These are phyloP conservation scores for Beta macrorhiza DNA, from an alignment of 179 eudicot genomes.

Conservation along the genomic window DNA sequence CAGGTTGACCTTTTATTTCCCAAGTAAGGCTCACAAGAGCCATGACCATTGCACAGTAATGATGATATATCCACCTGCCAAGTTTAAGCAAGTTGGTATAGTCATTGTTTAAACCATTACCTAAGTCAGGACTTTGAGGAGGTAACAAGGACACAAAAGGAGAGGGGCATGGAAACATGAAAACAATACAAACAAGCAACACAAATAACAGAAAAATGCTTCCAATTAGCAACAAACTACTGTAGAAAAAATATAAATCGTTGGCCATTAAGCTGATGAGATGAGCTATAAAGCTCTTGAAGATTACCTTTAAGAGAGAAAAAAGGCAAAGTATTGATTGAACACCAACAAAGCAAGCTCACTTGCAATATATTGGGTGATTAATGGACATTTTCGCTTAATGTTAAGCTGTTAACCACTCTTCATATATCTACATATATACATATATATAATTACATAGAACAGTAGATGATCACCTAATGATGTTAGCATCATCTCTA, in stretches of 20 bases:
- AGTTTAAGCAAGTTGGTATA: not conserved
- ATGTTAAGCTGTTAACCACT: no score
- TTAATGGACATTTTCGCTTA: no score
- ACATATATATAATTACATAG: no score
- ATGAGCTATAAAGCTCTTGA: not conserved
- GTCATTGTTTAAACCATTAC: conserved; percentile 1
- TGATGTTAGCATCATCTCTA: no score
- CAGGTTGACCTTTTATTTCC: conserved; percentile 86
- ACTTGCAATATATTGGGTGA: no score
- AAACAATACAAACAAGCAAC: not conserved
- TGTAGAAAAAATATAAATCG: not conserved
- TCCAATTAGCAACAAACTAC: not conserved
- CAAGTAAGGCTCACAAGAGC: conserved; percentile 97
- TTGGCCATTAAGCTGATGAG: not conserved
- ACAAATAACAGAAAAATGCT: not conserved
- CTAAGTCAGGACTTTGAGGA: not conserved
- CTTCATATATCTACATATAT: no score
- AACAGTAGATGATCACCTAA: no score
- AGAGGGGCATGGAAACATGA: not conserved
- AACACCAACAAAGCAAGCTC: no score
- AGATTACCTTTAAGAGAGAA: not conserved
- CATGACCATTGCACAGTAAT: conserved; percentile 94
- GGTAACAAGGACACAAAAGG: not conserved
- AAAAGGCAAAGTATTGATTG: no score
- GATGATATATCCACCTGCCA: conserved; percentile 95